These are phyloP conservation scores for Penicillium sp. DNA, from an alignment of 2,329 filamentous ascomycete species.

Conservation along the genomic window DNA sequence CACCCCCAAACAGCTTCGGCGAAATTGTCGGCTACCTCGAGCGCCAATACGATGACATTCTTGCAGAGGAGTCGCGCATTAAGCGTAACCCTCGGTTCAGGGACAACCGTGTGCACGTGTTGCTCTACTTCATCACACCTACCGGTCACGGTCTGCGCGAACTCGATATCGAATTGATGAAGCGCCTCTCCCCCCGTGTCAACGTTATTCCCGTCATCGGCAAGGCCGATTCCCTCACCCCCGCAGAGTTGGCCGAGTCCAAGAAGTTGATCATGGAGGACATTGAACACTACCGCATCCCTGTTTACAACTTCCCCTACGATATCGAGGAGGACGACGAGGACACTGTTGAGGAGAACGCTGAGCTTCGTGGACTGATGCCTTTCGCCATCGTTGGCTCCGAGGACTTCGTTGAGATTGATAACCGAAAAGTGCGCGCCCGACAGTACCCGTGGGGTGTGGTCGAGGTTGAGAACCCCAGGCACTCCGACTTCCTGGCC, in stretches of 20 bases:
- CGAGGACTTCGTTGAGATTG: constrained; percentile 93
- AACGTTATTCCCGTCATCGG: constrained; percentile 99
- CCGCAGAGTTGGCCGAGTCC: constrained; percentile 93
- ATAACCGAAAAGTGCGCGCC: constrained; percentile 87
- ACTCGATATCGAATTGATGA: constrained; percentile 99
- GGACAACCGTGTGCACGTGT: constrained; percentile 96
- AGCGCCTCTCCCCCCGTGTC: constrained; percentile 94
- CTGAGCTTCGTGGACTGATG: constrained; percentile 95
- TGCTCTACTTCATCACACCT: constrained; percentile 99
- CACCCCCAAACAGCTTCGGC: constrained; percentile 70
- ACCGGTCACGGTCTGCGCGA: constrained; percentile 97
- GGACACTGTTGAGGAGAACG: constrained; percentile 98
- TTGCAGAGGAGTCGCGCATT: constrained; percentile 98
- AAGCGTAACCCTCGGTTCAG: constrained; percentile 99
- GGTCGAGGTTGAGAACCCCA: constrained; percentile 98
- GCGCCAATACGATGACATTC: constrained; percentile 98
- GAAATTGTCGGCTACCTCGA: constrained; percentile 99
- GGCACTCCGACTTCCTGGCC: constrained; percentile 97
- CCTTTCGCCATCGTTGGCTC: constrained; percentile 98
- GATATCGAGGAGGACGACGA: constrained; percentile 99
- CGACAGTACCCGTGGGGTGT: constrained; percentile 99
- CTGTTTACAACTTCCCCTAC: constrained; percentile 99
- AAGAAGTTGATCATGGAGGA: constrained; percentile 99
- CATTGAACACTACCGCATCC: constrained; percentile 99
- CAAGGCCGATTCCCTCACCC: constrained; percentile 96